A percentile compares a stretch with the other conserved stretches of the same genome.
These are phyloP conservation scores for Globisporangium uncinulatum DNA, from an alignment of 352 stramenopile genomes.

Conservation along the genomic window DNA sequence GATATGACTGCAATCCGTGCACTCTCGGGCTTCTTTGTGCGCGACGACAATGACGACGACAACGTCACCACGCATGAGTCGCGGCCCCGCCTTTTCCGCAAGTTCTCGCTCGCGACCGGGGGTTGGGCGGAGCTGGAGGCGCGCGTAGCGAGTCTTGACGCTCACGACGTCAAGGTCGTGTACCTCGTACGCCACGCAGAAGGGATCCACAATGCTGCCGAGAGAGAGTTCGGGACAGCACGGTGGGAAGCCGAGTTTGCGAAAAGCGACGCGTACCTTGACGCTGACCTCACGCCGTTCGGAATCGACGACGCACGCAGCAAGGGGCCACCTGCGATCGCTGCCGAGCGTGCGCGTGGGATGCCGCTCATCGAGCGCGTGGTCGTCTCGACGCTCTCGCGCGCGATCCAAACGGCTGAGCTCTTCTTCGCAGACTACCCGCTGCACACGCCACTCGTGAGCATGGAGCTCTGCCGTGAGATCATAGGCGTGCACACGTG, in stretches of 20 bases:
- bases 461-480: conserved; percentile 63
- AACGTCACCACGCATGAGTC: background rate
- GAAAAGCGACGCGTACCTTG: conserved; percentile 49
- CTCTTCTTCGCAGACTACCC: conserved; percentile 45
- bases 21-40: conserved; percentile 28
- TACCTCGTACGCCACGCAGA: conserved; percentile 78
- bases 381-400: conserved; percentile 61
- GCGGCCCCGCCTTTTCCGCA: conserved; percentile 22
- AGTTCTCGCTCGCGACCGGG: conserved; percentile 21
- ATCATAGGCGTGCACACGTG: conserved; percentile 61
- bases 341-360: conserved; percentile 31
- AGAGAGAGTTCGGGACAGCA: conserved; percentile 39
- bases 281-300: conserved; percentile 56
- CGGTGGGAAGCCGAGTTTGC: conserved; percentile 61
- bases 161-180: conserved; percentile 47
- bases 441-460: conserved; percentile 29
- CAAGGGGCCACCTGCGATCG: conserved; percentile 31
- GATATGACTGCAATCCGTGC: conserved; percentile 10
- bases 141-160: conserved; percentile 6
- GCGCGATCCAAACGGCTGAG: conserved; percentile 66
- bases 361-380: conserved; percentile 62
- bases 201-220: conserved; percentile 64
- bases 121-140: conserved; percentile 24
- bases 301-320: conserved; percentile 39
- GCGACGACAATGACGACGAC: conserved; percentile 6